Evolutionary conservation across 1,284 basidiomycete species (phyloP), one percentile per base, ranked within the genome.

Genomic region (Rhodotorula sp.): DNA sequence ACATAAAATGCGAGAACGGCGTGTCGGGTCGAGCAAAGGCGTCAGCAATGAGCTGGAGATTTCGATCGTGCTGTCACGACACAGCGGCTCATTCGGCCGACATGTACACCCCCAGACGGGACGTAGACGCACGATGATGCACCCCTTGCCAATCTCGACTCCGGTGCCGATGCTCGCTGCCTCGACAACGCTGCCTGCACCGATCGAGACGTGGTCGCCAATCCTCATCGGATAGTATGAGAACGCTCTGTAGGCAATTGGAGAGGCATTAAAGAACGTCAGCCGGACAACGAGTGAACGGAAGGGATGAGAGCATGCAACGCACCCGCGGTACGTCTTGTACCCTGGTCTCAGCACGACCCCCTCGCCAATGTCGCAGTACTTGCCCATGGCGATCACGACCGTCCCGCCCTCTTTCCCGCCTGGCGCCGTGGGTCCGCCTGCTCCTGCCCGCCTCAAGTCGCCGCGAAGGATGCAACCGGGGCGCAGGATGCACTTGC

Each of bases 201-300:
- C 97, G 61, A 99, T 92, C 72, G 93, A 90, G 42, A 98, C 96
- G 80, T 92, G 90, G 82, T 99, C 95, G 3, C 93, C 92, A 44
- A 99, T 89, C 81, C 96, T 94, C 88, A 97, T 92, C 3, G 97
- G 96, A 79, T 98, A 97, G 82, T 97, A 98, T 77, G 97, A 97
- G 86, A 97, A 97, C 70, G 89, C 88, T 63, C 74, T 73, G 61
- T 19, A 34, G 4, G 9, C 34, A 27, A 16, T 10, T 23, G 46
- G 45, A 16, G 41, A 16, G 16, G 49, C 10, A 46, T 12, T 34
- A 50, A 42, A 23, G 17, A 23, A 27, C 7, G 57, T 64, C 42
- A 59, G 61, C 46, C 21, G 7, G 49, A 4, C 13, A 44, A 23
- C 21, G 27, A 4, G 41, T 25, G 12, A n/a, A 48, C 42, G 21